A percentile compares a stretch with the other conserved stretches of the same genome.
These are phyloP conservation scores for Paramecium sonneborni DNA, from an alignment of 73 alveolate genomes.

Conservation along the genomic window DNA sequence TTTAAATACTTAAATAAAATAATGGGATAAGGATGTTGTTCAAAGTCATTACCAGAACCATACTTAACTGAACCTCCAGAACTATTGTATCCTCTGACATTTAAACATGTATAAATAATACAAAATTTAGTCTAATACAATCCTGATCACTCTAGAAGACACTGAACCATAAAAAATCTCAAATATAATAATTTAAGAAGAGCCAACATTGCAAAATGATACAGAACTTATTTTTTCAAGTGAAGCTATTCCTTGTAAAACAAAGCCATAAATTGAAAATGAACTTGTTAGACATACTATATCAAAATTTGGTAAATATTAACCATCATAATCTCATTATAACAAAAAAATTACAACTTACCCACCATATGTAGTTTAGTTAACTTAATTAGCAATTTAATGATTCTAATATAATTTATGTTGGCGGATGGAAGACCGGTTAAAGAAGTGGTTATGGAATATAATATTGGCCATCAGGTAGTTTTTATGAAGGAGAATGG, in stretches of 20 bases:
- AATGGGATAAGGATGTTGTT: conserved; percentile 22
- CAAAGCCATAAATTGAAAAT: neutral
- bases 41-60: neutral
- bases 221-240: neutral
- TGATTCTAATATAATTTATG: conserved; percentile 29
- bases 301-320: neutral
- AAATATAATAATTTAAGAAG: neutral
- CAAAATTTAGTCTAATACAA: neutral
- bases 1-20: neutral
- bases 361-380: neutral
- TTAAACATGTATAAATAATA: neutral
- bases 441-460: conserved; percentile 61
- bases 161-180: neutral
- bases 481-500: conserved; percentile 63
- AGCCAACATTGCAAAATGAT: neutral
- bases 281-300: neutral
- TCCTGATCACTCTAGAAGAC: neutral
- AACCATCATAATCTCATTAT: neutral
- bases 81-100: neutral
- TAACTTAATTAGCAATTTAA: neutral
- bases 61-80: neutral
- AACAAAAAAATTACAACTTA: neutral
- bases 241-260: neutral
- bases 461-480: conserved; percentile 62
- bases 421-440: conserved; percentile 61